Evolutionary conservation across 257 asterid genomes (phyloP).

Genomic region (Solanum sejunctum): DNA sequence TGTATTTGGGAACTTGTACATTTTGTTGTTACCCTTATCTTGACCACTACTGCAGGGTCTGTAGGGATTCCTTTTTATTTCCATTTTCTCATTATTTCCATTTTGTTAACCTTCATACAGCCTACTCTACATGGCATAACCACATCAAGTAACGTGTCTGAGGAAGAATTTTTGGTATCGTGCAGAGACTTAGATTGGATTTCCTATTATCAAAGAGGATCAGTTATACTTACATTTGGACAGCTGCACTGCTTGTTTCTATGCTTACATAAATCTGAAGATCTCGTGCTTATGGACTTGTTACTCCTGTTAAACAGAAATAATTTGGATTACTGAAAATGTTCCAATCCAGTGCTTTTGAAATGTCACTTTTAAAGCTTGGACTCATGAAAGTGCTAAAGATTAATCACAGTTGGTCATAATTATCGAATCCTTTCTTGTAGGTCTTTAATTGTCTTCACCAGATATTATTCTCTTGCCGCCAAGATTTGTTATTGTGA

Average conservation of each 20-base stretch:
- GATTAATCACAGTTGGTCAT: not conserved
- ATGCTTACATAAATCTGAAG: constrained; percentile 3
- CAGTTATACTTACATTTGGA: constrained; percentile 22
- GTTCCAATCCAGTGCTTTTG: not conserved
- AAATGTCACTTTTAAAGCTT: not conserved
- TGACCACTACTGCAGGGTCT: not conserved
- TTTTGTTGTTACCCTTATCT: not conserved
- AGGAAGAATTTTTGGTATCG: not conserved
- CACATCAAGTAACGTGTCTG: not conserved
- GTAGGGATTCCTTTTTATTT: not conserved
- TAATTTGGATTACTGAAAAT: not conserved
- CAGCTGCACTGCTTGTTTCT: constrained; percentile 4
- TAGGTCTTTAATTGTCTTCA: not conserved
- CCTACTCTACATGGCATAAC: not conserved
- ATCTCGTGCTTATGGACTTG: constrained; percentile 17
- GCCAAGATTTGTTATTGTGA: not conserved
- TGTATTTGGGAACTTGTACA: not conserved
- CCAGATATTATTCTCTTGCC: not conserved
- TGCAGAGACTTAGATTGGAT: not conserved
- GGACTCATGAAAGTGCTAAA: not conserved
- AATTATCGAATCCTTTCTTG: not conserved
- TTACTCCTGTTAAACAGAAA: constrained; percentile 12
- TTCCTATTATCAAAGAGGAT: not conserved
- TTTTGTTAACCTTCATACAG: not conserved
- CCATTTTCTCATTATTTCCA: not conserved